Evolutionary conservation across 2,329 filamentous ascomycete species (phyloP).

Genomic region (Fusarium graminum): DNA sequence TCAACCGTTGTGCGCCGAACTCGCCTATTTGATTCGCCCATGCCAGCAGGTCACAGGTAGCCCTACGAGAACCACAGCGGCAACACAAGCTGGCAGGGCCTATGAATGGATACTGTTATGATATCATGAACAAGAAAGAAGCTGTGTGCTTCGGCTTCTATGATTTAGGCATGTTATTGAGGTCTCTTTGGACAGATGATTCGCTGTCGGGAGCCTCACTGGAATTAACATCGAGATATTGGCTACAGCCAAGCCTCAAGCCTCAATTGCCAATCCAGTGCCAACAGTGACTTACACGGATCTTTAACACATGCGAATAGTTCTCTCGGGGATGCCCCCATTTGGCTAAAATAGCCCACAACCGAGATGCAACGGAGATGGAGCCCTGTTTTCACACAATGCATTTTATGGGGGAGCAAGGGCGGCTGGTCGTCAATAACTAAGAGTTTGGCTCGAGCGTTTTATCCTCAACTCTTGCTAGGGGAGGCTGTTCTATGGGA

Average conservation of each 20-base stretch:
- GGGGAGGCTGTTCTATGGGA: conserved; percentile 6
- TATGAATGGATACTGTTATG: conserved; percentile 4
- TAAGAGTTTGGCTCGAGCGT: conserved; percentile 35
- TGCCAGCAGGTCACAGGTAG: conserved; percentile 38
- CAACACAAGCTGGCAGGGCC: conserved; percentile 14
- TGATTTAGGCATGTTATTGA: conserved; percentile 11
- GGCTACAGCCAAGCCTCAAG: conserved; percentile 20
- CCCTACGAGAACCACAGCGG: conserved; percentile 45
- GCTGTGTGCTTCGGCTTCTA: not conserved
- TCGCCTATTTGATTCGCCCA: conserved; percentile 40
- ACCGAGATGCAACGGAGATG: conserved; percentile 5
- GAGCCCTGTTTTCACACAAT: conserved; percentile 15
- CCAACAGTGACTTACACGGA: conserved; percentile 15
- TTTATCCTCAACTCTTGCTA: conserved; percentile 29
- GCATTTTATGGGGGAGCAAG: conserved; percentile 19
- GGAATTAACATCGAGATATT: conserved; percentile 4
- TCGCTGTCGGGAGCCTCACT: conserved; percentile 6
- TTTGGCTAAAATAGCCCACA: conserved; percentile 21
- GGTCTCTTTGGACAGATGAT: conserved; percentile 4
- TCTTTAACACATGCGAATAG: conserved; percentile 26
- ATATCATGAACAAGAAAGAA: not conserved
- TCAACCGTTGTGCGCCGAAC: conserved; percentile 25
- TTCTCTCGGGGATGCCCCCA: conserved; percentile 40
- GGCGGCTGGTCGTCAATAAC: conserved; percentile 5
- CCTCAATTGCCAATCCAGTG: not conserved